These are phyloP conservation scores for Earliella scabrosa DNA, from an alignment of 1,284 basidiomycete species.

Conservation along the genomic window DNA sequence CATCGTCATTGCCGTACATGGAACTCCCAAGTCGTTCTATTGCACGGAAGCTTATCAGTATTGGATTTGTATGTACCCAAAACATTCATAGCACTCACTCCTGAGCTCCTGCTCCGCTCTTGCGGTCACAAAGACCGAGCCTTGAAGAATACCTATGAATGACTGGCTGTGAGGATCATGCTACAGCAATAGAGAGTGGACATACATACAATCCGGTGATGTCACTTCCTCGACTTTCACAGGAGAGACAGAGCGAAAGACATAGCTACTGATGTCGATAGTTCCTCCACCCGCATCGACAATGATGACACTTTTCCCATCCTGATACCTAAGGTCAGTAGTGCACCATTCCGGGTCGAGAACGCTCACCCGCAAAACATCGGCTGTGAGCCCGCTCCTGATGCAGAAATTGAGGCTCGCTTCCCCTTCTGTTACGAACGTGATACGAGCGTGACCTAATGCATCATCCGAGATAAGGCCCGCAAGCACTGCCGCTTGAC, in stretches of 20 bases:
- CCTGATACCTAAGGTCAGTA: slow-evolving; percentile 31
- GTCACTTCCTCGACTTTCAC: slow-evolving; percentile 13
- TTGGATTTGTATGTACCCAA: too few species aligned
- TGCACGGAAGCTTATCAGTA: too few species aligned
- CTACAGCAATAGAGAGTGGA: too few species aligned
- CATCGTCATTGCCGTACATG: slow-evolving; percentile 37
- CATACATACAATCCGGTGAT: slow-evolving; percentile 15
- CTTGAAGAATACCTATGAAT: slow-evolving; percentile 34
- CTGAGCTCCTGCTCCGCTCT: too few species aligned
- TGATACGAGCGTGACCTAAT: slow-evolving; percentile 39
- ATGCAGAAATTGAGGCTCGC: slow-evolving; percentile 53
- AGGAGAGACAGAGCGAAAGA: slow-evolving; percentile 29
- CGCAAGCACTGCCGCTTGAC: slow-evolving; percentile 39
- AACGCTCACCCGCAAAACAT: background rate
- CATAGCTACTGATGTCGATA: slow-evolving; percentile 55
- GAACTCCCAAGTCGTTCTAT: slow-evolving; percentile 41
- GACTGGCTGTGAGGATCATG: too few species aligned
- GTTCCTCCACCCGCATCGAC: slow-evolving; percentile 64
- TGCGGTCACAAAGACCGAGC: slow-evolving; percentile 29
- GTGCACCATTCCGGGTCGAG: slow-evolving; percentile 41
- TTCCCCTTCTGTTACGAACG: slow-evolving; percentile 56
- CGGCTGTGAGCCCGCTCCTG: background rate
- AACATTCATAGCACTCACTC: slow-evolving; percentile 36
- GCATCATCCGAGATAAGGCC: slow-evolving; percentile 34
- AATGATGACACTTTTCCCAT: slow-evolving; percentile 37